Evolutionary conservation across 805 yeast genomes (phyloP).

Genomic region (Wickerhamiella allomyrinae): DNA sequence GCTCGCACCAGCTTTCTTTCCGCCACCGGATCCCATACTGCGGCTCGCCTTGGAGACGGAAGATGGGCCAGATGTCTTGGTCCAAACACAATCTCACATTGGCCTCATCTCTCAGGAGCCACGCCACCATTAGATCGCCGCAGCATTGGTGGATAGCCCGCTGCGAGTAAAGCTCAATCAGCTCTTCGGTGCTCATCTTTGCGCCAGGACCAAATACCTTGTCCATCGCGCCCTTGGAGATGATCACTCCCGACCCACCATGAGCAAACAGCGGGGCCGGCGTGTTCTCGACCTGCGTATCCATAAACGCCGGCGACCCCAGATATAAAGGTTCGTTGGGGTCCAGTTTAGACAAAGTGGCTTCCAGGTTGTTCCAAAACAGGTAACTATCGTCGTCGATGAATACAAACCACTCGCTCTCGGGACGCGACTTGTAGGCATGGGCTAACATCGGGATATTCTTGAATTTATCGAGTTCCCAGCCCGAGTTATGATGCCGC

Average conservation of each 20-base stretch:
- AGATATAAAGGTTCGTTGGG: conserved; percentile 21
- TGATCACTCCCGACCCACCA: conserved; percentile 28
- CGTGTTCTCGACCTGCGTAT: neutral
- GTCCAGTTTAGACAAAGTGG: conserved; percentile 15
- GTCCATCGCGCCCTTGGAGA: conserved; percentile 23
- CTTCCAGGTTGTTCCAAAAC: conserved; percentile 19
- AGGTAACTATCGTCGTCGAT: conserved; percentile 26
- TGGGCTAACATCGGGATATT: conserved; percentile 26
- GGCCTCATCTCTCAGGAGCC: conserved; percentile 14
- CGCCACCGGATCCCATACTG: conserved; percentile 10
- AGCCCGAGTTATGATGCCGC: conserved; percentile 16
- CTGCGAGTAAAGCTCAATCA: conserved; percentile 14
- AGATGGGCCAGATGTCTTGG: neutral
- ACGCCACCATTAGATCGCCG: conserved; percentile 25
- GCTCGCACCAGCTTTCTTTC: conserved; percentile 21
- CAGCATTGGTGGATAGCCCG: conserved; percentile 20
- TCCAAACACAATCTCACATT: conserved; percentile 3
- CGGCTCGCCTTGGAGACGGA: conserved; percentile 23
- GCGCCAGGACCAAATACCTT: conserved; percentile 16
- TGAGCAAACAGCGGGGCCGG: conserved; percentile 22
- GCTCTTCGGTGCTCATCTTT: conserved; percentile 2
- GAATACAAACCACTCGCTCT: conserved; percentile 25
- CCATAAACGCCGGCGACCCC: conserved; percentile 20
- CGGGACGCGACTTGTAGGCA: conserved; percentile 21
- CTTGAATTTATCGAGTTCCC: conserved; percentile 27